Conservation (phyloP, 768 basidiomycete genomes). For the Kwoniella dendrophila region DNA sequence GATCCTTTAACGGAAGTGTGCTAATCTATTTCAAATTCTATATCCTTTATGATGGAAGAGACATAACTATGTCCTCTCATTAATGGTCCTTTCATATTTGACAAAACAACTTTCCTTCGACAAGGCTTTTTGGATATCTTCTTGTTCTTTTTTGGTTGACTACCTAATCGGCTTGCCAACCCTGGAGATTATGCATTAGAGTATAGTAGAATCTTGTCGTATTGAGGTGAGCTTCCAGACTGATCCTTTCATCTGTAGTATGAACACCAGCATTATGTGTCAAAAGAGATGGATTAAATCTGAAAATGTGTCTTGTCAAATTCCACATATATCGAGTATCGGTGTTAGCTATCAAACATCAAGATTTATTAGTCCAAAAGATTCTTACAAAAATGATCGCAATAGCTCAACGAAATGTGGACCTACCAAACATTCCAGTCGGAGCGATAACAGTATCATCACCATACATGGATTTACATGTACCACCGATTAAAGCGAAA, state of each 20-base stretch:
- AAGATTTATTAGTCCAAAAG: neutral
- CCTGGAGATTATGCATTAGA: neutral
- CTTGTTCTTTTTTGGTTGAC: no score
- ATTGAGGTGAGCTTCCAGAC: conserved; percentile 4
- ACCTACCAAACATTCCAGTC: no score
- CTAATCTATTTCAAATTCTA: no score
- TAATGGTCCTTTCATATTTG: no score
- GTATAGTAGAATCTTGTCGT: conserved; percentile 5
- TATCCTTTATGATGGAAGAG: no score
- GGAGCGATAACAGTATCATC: no score
- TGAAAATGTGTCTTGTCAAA: neutral
- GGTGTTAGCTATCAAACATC: neutral
- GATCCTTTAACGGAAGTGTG: no score
- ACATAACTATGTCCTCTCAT: no score
- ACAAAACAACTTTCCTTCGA: no score
- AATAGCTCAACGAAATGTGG: neutral
- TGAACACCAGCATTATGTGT: neutral
- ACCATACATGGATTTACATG: no score
- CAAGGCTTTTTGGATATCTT: no score
- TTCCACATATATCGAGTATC: conserved; percentile 2
- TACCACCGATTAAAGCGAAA: no score
- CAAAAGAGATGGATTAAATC: conserved; percentile 2
- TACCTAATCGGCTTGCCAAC: conserved; percentile 9
- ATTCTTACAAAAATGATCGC: neutral
- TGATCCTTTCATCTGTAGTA: conserved; percentile 6